phyloP scores from a whole-genome alignment of 352 stramenopile species.

The Globisporangium alternatum region DNA sequence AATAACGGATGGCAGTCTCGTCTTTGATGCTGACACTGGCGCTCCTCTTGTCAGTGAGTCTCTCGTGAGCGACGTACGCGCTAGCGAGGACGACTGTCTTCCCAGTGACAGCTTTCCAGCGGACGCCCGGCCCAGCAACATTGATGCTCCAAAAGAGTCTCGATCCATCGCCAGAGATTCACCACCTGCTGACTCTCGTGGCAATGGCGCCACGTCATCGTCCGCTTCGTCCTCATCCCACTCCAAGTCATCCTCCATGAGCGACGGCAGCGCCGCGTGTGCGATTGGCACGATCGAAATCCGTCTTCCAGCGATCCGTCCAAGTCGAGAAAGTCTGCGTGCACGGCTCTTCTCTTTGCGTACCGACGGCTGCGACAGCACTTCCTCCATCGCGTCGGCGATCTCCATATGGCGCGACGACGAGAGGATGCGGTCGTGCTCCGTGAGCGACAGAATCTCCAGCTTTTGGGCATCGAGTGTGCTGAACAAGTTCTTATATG shows the following conservation, averaged over 20 bases:
- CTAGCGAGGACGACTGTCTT: slow-evolving; percentile 4
- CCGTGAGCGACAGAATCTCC: slow-evolving; percentile 58
- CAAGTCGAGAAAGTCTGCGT: slow-evolving; percentile 55
- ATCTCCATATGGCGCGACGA: slow-evolving; percentile 62
- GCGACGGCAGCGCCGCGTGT: slow-evolving; percentile 22
- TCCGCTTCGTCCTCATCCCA: slow-evolving; percentile 53
- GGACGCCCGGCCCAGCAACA: background rate
- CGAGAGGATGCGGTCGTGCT: slow-evolving; percentile 62
- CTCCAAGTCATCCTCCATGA: slow-evolving; percentile 42
- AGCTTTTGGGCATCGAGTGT: slow-evolving; percentile 50
- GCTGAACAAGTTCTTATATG: slow-evolving; percentile 51
- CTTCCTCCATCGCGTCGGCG: slow-evolving; percentile 72
- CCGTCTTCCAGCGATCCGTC: slow-evolving; percentile 41
- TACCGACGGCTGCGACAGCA: slow-evolving; percentile 57
- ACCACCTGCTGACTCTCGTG: background rate
- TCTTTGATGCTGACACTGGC: background rate
- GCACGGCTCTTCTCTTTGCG: slow-evolving; percentile 62
- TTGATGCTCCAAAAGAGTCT: background rate
- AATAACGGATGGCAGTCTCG: background rate
- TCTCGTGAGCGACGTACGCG: background rate
- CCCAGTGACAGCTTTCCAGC: slow-evolving; percentile 1
- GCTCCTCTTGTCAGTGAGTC: background rate
- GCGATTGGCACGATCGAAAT: slow-evolving; percentile 48
- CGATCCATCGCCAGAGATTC: background rate
- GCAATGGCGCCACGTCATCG: slow-evolving; percentile 17